phyloP scores from a whole-genome alignment of 805 yeast genomes.

The Nakazawaea ernobii region DNA sequence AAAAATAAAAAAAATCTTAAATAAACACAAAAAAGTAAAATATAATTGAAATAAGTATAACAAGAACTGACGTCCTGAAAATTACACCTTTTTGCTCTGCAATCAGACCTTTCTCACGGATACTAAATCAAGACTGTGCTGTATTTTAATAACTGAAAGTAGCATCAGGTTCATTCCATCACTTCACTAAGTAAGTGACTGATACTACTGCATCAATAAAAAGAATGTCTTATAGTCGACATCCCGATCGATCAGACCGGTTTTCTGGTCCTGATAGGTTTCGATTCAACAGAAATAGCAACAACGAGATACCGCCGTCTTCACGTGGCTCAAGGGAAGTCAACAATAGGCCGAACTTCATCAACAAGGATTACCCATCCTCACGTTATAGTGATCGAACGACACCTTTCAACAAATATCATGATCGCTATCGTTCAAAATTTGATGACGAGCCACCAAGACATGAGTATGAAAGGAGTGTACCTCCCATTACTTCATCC shows the following conservation, averaged over 20 bases:
- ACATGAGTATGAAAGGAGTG: background rate
- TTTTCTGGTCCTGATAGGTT: background rate
- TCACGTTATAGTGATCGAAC: background rate
- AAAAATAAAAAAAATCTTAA: too few species aligned
- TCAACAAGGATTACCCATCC: background rate
- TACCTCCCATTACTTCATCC: background rate
- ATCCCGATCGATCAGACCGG: background rate
- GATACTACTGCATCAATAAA: background rate
- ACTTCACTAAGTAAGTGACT: background rate
- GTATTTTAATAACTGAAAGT: too few species aligned
- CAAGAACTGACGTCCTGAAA: too few species aligned
- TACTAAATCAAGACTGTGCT: too few species aligned
- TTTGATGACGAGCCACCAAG: background rate
- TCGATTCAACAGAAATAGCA: background rate
- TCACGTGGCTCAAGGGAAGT: background rate
- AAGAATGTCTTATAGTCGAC: slow-evolving; percentile 3
- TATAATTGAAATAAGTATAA: too few species aligned
- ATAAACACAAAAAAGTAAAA: too few species aligned
- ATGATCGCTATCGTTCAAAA: background rate
- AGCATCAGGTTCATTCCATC: too few species aligned
- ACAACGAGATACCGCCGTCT: background rate
- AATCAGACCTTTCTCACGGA: too few species aligned
- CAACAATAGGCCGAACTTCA: too few species aligned
- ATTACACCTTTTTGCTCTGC: too few species aligned
- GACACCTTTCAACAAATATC: background rate